Base-by-base conservation (phyloP, 208 protist genomes). In the Giardia muris region DNA sequence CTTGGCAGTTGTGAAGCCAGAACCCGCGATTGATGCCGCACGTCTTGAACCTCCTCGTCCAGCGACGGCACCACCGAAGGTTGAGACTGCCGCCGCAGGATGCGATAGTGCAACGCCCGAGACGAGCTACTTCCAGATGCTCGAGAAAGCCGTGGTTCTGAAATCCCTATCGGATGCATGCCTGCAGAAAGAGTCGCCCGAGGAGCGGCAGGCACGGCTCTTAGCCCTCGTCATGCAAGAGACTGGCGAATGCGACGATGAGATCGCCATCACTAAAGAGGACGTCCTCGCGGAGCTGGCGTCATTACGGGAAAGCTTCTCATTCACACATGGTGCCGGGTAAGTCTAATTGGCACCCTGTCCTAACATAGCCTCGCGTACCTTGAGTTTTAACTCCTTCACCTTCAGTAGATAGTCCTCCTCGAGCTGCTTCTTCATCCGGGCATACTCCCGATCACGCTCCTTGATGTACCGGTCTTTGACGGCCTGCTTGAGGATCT, bases 341-440 rank as follows among this genome's bases (percentile, higher is more conserved):
- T n/a, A n/a, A n/a, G n/a, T n/a, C n/a, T n/a, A n/a, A n/a, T n/a
- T n/a, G n/a, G n/a, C n/a, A n/a, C n/a, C n/a, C n/a, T n/a, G n/a
- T 76, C 57, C 57, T 39, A 76, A 30, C 57, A 76, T 76, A 10
- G 57, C 57, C 57, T 76, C 57, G 10, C 30, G 10, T 10, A 76
- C 57, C 57, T 76, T 76, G 19, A 76, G 57, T 30, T 76, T 76
- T 76, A 76, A 39, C 30, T 76, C 57, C 30, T 76, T 76, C 10
- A 76, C 19, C 57, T 76, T 76, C 57, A 76, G 57, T 30, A 76
- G 10, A 76, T 76, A 76, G 57, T 76, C 57, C 19, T 30, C 30
- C 57, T 76, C 57, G 10, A 76, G 57, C 57, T 76, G 57, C 57
- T 76, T 76, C 57, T 76, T 76, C 57, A 76, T 76, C 57, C 30